Percentiles rank a stretch among this genome's conserved stretches.
These are phyloP conservation scores for Pelargonium fulgidum DNA, from an alignment of 441 rosid species.

Conservation along the genomic window DNA sequence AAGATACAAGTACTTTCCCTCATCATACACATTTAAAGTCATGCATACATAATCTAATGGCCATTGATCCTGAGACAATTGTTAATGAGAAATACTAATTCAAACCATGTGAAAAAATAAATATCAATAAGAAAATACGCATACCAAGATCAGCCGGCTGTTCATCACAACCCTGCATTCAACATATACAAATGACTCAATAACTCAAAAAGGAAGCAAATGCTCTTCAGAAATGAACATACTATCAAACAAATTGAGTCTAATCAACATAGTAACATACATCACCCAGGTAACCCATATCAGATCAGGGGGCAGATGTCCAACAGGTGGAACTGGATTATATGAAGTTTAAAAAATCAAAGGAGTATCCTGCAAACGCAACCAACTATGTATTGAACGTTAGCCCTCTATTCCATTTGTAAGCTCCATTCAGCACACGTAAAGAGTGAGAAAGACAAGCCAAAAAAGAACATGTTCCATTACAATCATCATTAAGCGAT, in stretches of 20 bases:
- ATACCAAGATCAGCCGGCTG: constrained; percentile 57
- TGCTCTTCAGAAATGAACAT: background rate
- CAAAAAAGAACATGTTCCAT: background rate
- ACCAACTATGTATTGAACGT: constrained; percentile 5
- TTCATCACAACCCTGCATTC: constrained; percentile 44
- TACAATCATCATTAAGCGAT: background rate
- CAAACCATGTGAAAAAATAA: background rate
- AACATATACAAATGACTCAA: constrained; percentile 8
- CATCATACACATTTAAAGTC: background rate
- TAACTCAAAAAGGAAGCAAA: background rate
- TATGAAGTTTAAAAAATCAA: background rate
- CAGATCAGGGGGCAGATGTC: constrained; percentile 21
- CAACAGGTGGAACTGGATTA: constrained; percentile 21
- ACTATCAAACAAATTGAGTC: background rate
- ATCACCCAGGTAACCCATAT: constrained; percentile 37
- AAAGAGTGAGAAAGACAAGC: background rate
- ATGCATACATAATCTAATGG: background rate
- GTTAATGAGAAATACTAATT: background rate
- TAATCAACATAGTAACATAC: constrained; percentile 21
- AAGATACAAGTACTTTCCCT: background rate
- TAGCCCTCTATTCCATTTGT: background rate
- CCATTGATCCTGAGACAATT: background rate
- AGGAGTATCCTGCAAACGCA: constrained; percentile 23
- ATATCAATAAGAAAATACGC: constrained; percentile 15
- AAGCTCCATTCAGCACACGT: background rate